Evolutionary conservation across 1,284 basidiomycete species (phyloP).

Genomic region (Leucoagaricus sp.): DNA sequence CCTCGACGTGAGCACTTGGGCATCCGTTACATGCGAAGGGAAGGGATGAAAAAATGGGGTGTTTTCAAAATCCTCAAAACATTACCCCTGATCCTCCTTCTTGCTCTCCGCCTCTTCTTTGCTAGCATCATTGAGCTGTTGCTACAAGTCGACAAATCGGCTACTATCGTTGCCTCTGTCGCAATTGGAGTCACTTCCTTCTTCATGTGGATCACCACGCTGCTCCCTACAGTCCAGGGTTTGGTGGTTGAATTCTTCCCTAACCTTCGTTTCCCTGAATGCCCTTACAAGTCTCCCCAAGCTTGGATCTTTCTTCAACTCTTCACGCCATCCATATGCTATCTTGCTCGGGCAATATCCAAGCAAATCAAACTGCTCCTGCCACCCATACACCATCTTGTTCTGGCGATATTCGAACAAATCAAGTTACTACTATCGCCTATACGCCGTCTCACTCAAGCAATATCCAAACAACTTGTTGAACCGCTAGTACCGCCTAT

Average conservation of each 20-base stretch:
- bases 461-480: not conserved
- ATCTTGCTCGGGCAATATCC: not conserved
- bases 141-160: slow-evolving; percentile 11
- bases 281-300: slow-evolving; percentile 27
- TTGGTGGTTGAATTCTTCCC: slow-evolving; percentile 10
- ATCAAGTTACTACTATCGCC: too few species aligned
- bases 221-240: slow-evolving; percentile 22
- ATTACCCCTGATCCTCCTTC: slow-evolving; percentile 24
- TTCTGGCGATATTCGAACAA: too few species aligned
- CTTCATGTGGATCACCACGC: slow-evolving; percentile 22
- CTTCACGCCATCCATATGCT: not conserved
- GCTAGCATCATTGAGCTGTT: slow-evolving; percentile 25
- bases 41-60: slow-evolving; percentile 23
- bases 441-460: too few species aligned
- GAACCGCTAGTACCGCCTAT: not conserved
- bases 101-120: slow-evolving; percentile 25
- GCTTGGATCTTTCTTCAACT: slow-evolving; percentile 16
- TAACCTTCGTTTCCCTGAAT: slow-evolving; percentile 12
- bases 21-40: slow-evolving; percentile 23
- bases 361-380: too few species aligned
- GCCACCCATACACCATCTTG: too few species aligned
- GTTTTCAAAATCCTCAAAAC: slow-evolving; percentile 22
- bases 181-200: slow-evolving; percentile 17
- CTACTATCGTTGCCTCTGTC: slow-evolving; percentile 20
- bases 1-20: slow-evolving; percentile 18